Evolutionary conservation across 164 flowering plant species (phyloP).

Genomic region (Kingdonia uniflora): DNA sequence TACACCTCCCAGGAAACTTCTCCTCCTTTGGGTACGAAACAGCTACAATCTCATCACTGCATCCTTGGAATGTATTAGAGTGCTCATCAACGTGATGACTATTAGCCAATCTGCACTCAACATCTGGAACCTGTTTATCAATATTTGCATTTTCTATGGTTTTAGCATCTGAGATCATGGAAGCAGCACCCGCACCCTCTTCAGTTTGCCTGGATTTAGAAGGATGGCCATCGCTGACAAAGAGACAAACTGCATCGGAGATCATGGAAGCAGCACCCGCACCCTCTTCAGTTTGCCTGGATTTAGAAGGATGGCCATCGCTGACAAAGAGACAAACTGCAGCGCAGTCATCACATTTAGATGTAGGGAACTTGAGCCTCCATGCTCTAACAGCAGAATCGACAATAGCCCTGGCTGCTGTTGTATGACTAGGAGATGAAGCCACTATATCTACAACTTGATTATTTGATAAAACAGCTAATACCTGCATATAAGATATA

Average conservation of each 20-base stretch:
- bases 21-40: not conserved
- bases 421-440: not conserved
- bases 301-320: too few relatives aligned
- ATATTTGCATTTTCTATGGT: too few relatives aligned
- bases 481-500: conserved; percentile 1
- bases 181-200: too few relatives aligned
- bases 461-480: not conserved
- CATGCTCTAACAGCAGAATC: not conserved
- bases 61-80: not conserved
- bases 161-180: too few relatives aligned
- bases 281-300: too few relatives aligned
- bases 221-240: too few relatives aligned
- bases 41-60: not conserved
- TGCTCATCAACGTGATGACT: too few relatives aligned
- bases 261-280: too few relatives aligned
- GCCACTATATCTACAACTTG: not conserved
- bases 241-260: too few relatives aligned
- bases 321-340: not conserved
- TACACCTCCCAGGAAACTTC: conserved; percentile 19
- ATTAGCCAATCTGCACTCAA: too few relatives aligned
- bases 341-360: conserved; percentile 1
- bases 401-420: conserved; percentile 1
- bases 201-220: too few relatives aligned
- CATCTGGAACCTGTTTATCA: too few relatives aligned
- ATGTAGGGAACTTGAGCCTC: not conserved